Evolutionary conservation across 2,329 filamentous ascomycete genomes (phyloP).

Genomic region (Magnaporthales sp.): DNA sequence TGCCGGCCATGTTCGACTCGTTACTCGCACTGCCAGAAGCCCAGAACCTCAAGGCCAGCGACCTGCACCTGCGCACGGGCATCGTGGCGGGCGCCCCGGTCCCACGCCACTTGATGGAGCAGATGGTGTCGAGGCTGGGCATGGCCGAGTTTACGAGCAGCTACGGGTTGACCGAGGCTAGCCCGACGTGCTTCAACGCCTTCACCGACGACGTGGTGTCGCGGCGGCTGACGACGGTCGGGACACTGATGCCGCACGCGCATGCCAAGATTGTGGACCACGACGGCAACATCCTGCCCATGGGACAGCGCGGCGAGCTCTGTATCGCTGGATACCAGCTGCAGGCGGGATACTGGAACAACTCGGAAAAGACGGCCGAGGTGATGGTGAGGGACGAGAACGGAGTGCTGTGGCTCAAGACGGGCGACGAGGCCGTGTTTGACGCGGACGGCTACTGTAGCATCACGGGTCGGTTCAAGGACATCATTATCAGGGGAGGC

Average conservation of each 20-base stretch:
- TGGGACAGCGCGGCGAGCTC: constrained; percentile 63
- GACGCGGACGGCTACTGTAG: constrained; percentile 61
- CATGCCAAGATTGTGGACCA: constrained; percentile 70
- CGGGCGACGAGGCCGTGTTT: constrained; percentile 61
- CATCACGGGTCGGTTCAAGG: constrained; percentile 70
- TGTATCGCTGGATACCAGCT: constrained; percentile 73
- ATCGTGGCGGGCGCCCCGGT: constrained; percentile 75
- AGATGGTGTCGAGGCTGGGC: constrained; percentile 60
- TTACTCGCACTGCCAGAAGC: constrained; percentile 37
- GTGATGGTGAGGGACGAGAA: constrained; percentile 43
- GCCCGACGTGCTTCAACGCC: constrained; percentile 73
- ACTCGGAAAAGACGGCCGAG: constrained; percentile 63
- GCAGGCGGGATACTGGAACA: constrained; percentile 59
- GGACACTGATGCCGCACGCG: constrained; percentile 66
- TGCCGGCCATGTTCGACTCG: constrained; percentile 78
- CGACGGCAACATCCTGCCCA: constrained; percentile 54
- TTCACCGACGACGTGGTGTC: constrained; percentile 64
- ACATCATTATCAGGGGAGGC: constrained; percentile 69
- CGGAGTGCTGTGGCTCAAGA: constrained; percentile 53
- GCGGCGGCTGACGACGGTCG: constrained; percentile 61
- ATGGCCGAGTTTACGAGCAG: constrained; percentile 68
- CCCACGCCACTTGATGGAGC: constrained; percentile 65
- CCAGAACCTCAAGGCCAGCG: constrained; percentile 26
- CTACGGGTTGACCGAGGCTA: constrained; percentile 69
- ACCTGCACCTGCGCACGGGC: constrained; percentile 56